Evolutionary conservation across 2,329 filamentous ascomycete species (phyloP), one percentile per base, ranked within the genome.

Genomic region (Cytospora mali): DNA sequence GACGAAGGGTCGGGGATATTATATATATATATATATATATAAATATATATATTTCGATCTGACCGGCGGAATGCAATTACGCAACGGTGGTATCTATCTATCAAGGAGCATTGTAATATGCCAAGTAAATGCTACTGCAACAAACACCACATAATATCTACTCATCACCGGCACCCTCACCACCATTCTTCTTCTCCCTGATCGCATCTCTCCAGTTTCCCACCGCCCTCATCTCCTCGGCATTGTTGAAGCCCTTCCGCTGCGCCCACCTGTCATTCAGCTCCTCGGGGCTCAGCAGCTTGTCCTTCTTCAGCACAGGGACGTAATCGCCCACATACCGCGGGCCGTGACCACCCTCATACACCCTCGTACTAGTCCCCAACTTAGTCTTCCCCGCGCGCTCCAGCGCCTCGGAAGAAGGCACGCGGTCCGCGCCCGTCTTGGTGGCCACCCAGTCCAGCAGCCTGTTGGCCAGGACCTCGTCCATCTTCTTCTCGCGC

Each of bases 401-500:
- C 73, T 75, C 51, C 79, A 71, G 53, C 81, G 78, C 71, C 84
- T 82, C 64, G 23, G 28, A 76, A 78, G 55, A 64, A 46, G 61
- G 39, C 18, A 46, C 60, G 18, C 54, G 61, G 48, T 54, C 48
- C 33, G 69, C 58, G 29, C 69, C 66, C 27, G 69, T 62, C 67
- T 81, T 80, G 1, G 66, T 70, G 28, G 81, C 76, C 9, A 86
- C 77, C 51, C 88, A 76, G 70, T 91, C 85, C 64, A 98, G 79
- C 56, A 99, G 77, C 68, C 87, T 85, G 64, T 85, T 88, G 0
- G 92, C 87, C 61, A 99, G 80, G 58, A 96, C 79, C 80, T 98
- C 95, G 71, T 98, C 93, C 68, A 98, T 91, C 80, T 97, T 97
- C 59, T 85, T 82, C 71, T 88, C 85, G 64, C 91, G 85, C 94